Percentiles rank a stretch among this genome's conserved stretches.
Evolutionary conservation across 2,329 filamentous ascomycete genomes (phyloP).

Genomic region (Tympanopsis confertula): DNA sequence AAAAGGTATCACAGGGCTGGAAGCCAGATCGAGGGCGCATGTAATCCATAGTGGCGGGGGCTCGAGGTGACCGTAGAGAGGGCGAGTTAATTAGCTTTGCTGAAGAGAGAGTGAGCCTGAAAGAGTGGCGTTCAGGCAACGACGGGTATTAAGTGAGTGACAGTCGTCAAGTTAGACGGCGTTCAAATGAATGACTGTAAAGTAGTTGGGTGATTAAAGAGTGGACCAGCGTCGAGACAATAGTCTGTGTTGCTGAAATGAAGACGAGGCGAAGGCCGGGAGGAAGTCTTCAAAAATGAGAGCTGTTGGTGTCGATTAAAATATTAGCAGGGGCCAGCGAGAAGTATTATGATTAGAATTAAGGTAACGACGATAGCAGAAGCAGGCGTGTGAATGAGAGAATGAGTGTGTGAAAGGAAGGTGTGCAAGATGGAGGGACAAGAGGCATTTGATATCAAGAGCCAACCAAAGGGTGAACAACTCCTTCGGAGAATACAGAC

Average conservation of each 20-base stretch:
- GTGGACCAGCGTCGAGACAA: background rate
- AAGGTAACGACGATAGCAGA: background rate
- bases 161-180: background rate
- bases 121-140: slow-evolving; percentile 1
- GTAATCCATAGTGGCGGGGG: background rate
- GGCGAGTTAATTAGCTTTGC: background rate
- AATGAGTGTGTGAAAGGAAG: background rate
- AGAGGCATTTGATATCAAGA: background rate
- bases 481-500: background rate
- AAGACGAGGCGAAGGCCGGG: background rate
- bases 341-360: background rate
- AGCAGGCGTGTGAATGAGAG: background rate
- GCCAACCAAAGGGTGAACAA: background rate
- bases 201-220: background rate
- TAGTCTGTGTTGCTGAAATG: background rate
- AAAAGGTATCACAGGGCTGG: slow-evolving; percentile 25
- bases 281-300: background rate
- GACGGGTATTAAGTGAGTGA: slow-evolving; percentile 1
- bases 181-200: background rate
- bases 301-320: background rate
- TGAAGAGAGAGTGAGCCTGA: background rate
- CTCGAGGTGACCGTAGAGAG: background rate
- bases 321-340: background rate
- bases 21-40: background rate
- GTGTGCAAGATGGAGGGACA: background rate